Base-by-base conservation (phyloP, 2,329 filamentous ascomycete genomes). In the Fusarium nodosum region DNA sequence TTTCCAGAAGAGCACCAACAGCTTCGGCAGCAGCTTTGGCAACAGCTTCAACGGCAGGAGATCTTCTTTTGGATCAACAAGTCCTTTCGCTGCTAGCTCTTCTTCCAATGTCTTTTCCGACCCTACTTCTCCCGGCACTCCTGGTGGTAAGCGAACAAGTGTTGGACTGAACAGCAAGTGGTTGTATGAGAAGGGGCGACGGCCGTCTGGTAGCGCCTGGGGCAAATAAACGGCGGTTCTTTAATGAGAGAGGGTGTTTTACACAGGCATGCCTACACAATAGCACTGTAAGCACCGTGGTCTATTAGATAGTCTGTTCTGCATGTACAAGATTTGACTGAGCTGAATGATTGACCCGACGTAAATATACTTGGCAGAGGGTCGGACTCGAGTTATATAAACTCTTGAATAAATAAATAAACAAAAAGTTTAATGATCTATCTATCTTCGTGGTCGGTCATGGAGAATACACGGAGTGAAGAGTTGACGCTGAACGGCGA, bases 131-230 rank as follows among this genome's bases (percentile, higher is more conserved):
- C 92, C 92, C 2, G 94, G 90, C 68, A 92, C 93, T 1, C 81
- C 82, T 8, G 81, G 84, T 8, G 85, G 86, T 38, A 93, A 91
- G 81, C 87, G 89, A 59, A 90, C 90, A 42, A 94, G 88, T 70
- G 88, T 97, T 54, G 89, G 90, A 1, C 77, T 97, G 76, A 97
- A 95, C 80, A 97, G 90, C 82, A 97, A 96, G 82, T 98, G 95
- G 95, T 80, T 97, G 64, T 98, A 97, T 77, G 93, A 97, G 79
- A 93, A 90, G 80, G 91, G 92, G 74, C 83, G 89, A 77, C 78
- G 89, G 77, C 82, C 86, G 71, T 83, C 85, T 53, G 78, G 82
- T 13, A 83, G 78, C 57, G 75, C 79, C 33, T 84, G 82, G 79
- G 71, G 76, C 51, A 75, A 79, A 48, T 81, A 44, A 76, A 45